Conservation (phyloP, 1,284 basidiomycete species). For the Schizopora paradoxa region DNA sequence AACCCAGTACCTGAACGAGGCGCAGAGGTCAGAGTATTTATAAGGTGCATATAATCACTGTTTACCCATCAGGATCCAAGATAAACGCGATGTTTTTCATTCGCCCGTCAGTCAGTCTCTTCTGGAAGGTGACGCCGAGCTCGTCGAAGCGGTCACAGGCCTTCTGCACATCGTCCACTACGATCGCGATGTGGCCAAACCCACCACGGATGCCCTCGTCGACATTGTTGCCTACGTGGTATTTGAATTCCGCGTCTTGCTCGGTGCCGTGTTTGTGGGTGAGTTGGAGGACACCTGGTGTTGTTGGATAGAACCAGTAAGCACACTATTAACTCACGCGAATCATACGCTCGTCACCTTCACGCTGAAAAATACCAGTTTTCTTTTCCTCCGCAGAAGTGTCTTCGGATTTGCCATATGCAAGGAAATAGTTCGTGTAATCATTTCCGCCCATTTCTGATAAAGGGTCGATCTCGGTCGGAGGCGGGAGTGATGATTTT, state of each 20-base stretch:
- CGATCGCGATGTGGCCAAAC: constrained; percentile 86
- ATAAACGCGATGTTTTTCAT: constrained; percentile 89
- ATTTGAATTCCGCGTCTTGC: constrained; percentile 67
- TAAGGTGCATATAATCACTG: constrained; percentile 27
- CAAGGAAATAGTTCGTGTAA: no score
- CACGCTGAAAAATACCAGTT: no score
- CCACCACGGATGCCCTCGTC: constrained; percentile 79
- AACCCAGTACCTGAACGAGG: no score
- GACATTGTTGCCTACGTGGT: constrained; percentile 78
- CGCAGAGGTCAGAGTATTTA: constrained; percentile 8
- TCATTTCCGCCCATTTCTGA: no score
- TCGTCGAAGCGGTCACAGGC: constrained; percentile 84
- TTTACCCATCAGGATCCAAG: constrained; percentile 81
- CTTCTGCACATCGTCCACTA: constrained; percentile 77
- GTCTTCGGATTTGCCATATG: no score
- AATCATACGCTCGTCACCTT: no score
- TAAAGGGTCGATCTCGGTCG: no score
- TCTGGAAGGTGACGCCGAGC: constrained; percentile 85
- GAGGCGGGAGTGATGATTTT: no score
- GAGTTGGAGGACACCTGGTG: constrained; percentile 71
- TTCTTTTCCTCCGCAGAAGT: no score
- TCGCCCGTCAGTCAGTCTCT: constrained; percentile 78
- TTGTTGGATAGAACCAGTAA: constrained; percentile 13
- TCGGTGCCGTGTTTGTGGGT: constrained; percentile 92
- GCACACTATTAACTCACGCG: no score